phyloP scores from a whole-genome alignment of 495 filamentous ascomycete genomes.

The Monascus purpureus region DNA sequence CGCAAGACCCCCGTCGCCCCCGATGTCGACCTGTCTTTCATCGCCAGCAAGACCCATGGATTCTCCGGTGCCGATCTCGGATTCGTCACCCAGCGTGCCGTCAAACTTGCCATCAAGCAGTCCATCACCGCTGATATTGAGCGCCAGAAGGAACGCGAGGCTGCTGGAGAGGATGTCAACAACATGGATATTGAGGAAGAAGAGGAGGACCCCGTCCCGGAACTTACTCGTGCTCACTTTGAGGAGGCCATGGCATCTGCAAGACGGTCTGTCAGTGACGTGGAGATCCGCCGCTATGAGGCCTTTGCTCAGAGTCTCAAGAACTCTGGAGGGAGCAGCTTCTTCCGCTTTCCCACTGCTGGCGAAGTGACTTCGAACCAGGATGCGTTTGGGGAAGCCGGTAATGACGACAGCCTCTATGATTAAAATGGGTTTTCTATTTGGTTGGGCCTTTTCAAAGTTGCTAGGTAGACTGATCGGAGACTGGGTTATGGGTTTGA shows the following conservation, averaged over 20 bases:
- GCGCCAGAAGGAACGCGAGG: conserved; percentile 74
- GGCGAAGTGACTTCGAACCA: conserved; percentile 45
- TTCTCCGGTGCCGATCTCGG: conserved; percentile 99
- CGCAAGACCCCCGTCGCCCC: conserved; percentile 89
- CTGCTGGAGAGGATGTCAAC: conserved; percentile 62
- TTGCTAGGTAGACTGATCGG: conserved; percentile 3
- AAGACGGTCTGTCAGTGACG: conserved; percentile 84
- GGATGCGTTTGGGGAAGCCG: conserved; percentile 65
- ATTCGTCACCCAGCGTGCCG: conserved; percentile 95
- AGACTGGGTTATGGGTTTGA: conserved; percentile 1
- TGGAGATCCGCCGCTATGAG: conserved; percentile 95
- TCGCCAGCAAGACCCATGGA: conserved; percentile 93
- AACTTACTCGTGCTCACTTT: conserved; percentile 91
- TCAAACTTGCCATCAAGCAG: conserved; percentile 99
- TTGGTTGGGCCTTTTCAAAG: conserved; percentile 6
- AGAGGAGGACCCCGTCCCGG: conserved; percentile 84
- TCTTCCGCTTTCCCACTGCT: conserved; percentile 88
- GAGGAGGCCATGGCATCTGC: conserved; percentile 96
- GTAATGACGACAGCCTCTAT: conserved; percentile 82
- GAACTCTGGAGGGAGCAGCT: conserved; percentile 83
- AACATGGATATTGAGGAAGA: conserved; percentile 66
- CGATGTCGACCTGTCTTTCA: conserved; percentile 81
- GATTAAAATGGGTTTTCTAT: conserved; percentile 29
- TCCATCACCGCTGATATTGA: conserved; percentile 84
- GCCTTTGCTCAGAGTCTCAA: conserved; percentile 98